These are phyloP conservation scores for Trichoderma arundinaceum DNA, from an alignment of 2,329 filamentous ascomycete genomes.

Conservation along the genomic window DNA sequence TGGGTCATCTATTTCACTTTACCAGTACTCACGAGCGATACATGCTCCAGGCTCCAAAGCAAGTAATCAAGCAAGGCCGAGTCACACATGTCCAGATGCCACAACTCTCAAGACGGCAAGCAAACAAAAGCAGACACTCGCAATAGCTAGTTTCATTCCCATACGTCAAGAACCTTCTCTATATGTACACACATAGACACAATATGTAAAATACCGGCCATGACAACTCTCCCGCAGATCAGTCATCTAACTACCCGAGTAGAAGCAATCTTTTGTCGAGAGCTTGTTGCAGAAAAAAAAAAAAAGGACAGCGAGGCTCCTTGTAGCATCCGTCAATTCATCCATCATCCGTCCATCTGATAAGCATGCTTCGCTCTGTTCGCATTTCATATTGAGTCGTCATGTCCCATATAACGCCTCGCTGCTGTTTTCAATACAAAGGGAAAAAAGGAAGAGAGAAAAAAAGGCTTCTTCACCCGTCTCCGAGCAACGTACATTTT, in stretches of 20 bases:
- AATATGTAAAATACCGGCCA: neutral
- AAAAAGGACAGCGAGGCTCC: neutral
- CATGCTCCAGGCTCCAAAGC: no score
- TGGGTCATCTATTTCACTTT: no score
- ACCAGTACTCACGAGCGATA: no score
- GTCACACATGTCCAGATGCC: no score
- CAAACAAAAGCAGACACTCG: neutral
- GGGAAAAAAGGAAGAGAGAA: neutral
- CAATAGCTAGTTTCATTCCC: slow-evolving; percentile 13
- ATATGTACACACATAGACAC: slow-evolving; percentile 23
- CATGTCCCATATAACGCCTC: slow-evolving; percentile 32
- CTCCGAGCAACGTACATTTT: slow-evolving; percentile 26
- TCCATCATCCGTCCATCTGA: slow-evolving; percentile 7
- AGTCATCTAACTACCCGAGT: slow-evolving; percentile 3
- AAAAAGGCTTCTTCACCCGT: neutral
- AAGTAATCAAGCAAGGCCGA: no score
- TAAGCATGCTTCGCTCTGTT: slow-evolving; percentile 24
- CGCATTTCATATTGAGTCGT: slow-evolving; percentile 22
- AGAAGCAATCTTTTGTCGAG: neutral
- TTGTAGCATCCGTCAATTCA: neutral
- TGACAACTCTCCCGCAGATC: slow-evolving; percentile 4
- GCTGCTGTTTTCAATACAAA: slow-evolving; percentile 32
- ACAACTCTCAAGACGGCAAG: neutral
- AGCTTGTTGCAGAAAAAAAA: neutral
- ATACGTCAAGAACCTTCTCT: slow-evolving; percentile 18